Conservation (phyloP, 495 filamentous ascomycete genomes). For the Venustampulla echinocandica region DNA sequence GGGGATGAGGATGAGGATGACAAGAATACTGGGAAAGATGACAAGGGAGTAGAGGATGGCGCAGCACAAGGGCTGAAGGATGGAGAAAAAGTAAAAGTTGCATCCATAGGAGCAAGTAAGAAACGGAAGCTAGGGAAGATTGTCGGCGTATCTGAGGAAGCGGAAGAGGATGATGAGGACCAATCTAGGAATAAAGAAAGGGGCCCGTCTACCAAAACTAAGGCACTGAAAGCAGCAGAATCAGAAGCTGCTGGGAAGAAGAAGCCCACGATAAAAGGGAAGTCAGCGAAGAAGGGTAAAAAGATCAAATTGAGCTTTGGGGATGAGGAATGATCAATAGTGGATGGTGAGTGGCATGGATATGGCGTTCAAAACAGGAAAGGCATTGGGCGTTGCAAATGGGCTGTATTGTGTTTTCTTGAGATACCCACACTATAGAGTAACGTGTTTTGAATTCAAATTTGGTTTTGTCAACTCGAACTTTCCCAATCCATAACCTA, state of each 20-base stretch:
- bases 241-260: not conserved
- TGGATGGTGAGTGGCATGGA: not conserved
- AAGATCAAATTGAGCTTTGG: slow-evolving; percentile 53
- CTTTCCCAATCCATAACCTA: too few species aligned
- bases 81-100: slow-evolving; percentile 24
- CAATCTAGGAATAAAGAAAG: slow-evolving; percentile 3
- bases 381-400: not conserved
- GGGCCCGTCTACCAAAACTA: not conserved
- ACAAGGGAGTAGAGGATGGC: slow-evolving; percentile 3
- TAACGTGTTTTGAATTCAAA: too few species aligned
- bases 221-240: not conserved
- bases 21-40: slow-evolving; percentile 5
- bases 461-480: too few species aligned
- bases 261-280: slow-evolving; percentile 7
- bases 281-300: slow-evolving; percentile 38
- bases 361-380: not conserved
- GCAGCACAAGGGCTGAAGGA: slow-evolving; percentile 17
- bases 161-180: slow-evolving; percentile 10
- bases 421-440: too few species aligned
- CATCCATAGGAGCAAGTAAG: slow-evolving; percentile 33
- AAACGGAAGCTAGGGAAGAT: slow-evolving; percentile 43
- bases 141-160: slow-evolving; percentile 28
- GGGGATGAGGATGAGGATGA: not conserved
- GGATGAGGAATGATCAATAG: slow-evolving; percentile 32
- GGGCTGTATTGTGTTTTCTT: not conserved